These are phyloP conservation scores for Aspergillus pseudotamarii DNA, from an alignment of 2,329 filamentous ascomycete species.

Conservation along the genomic window DNA sequence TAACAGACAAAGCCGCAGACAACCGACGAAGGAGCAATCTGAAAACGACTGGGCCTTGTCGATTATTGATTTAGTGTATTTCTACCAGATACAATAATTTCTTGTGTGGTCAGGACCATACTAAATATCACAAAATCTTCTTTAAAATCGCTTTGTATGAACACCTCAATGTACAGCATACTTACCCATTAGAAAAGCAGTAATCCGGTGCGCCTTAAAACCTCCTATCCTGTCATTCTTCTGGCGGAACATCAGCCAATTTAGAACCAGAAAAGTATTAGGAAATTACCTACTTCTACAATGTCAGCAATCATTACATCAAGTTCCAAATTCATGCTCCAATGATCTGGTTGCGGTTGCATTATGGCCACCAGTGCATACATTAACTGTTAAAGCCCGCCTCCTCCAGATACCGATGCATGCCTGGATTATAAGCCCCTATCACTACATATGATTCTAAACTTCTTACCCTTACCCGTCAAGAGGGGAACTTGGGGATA, in stretches of 20 bases:
- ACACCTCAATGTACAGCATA: neutral
- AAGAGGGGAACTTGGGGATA: neutral
- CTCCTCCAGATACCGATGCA: neutral
- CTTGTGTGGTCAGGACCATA: neutral
- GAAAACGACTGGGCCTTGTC: neutral
- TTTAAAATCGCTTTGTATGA: neutral
- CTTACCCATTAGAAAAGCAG: neutral
- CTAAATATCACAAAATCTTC: neutral
- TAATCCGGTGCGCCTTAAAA: neutral
- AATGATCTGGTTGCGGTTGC: neutral
- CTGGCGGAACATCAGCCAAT: neutral
- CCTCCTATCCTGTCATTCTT: neutral
- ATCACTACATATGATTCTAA: neutral
- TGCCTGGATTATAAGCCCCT: neutral
- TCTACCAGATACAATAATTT: neutral
- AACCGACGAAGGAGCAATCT: neutral
- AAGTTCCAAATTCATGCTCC: neutral
- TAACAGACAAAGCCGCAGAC: neutral
- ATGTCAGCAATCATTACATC: neutral
- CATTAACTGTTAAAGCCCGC: neutral
- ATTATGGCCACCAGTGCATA: neutral
- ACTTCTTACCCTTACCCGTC: neutral
- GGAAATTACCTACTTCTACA: neutral
- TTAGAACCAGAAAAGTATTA: neutral
- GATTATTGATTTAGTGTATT: neutral